Conservation (phyloP, 495 filamentous ascomycete species). For the Cladorrhinum samala region DNA sequence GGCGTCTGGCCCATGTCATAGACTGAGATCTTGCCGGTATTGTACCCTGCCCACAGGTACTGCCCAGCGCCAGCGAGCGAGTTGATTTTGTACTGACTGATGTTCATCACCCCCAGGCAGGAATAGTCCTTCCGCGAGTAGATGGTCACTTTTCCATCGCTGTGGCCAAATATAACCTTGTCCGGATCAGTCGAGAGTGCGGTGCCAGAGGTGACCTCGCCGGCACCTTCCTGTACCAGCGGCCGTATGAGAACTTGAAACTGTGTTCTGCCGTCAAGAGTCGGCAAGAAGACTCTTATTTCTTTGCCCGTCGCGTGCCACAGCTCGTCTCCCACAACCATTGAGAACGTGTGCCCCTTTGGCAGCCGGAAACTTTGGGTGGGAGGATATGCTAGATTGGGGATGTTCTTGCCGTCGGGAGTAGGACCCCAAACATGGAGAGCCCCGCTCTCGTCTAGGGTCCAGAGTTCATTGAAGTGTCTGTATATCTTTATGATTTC, state of each 20-base stretch:
- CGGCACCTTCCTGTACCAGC: constrained; percentile 57
- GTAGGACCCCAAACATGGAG: constrained; percentile 76
- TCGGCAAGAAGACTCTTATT: constrained; percentile 75
- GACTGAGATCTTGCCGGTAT: constrained; percentile 90
- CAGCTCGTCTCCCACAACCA: constrained; percentile 69
- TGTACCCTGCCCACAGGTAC: constrained; percentile 90
- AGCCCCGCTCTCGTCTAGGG: constrained; percentile 82
- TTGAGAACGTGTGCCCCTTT: constrained; percentile 79
- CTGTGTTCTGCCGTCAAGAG: constrained; percentile 53
- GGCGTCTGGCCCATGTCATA: constrained; percentile 79
- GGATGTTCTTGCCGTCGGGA: constrained; percentile 60
- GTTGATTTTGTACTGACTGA: constrained; percentile 94
- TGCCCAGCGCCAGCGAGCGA: constrained; percentile 75
- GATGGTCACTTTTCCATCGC: constrained; percentile 87
- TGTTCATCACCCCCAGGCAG: constrained; percentile 69
- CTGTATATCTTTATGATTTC: constrained; percentile 85
- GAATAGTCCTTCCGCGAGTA: constrained; percentile 71
- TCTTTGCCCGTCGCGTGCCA: constrained; percentile 90
- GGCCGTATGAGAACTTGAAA: constrained; percentile 69
- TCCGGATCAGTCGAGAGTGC: constrained; percentile 67
- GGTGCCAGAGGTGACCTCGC: constrained; percentile 84
- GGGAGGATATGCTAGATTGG: constrained; percentile 62
- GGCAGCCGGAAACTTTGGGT: constrained; percentile 61
- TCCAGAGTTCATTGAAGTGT: constrained; percentile 87
- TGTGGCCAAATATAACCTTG: constrained; percentile 83